Conservation (phyloP, 2,329 filamentous ascomycete species). For the Clonostachys rosea region DNA sequence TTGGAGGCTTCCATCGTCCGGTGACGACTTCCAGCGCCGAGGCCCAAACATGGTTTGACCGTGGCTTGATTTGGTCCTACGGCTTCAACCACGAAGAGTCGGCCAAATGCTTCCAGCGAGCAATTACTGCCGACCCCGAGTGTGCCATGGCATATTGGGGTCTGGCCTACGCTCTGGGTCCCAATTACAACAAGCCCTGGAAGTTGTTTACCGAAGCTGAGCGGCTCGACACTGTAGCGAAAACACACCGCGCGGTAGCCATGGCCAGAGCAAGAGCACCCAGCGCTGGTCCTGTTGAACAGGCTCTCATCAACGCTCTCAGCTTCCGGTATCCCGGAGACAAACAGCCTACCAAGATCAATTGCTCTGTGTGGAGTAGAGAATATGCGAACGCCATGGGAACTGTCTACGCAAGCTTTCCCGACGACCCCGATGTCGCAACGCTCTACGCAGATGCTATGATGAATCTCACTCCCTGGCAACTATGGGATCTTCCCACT, state of each 20-base stretch:
- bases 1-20: conserved; percentile 52
- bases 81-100: conserved; percentile 75
- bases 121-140: conserved; percentile 44
- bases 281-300: conserved; percentile 36
- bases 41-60: conserved; percentile 65
- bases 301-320: conserved; percentile 59
- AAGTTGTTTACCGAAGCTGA: conserved; percentile 28
- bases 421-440: conserved; percentile 31
- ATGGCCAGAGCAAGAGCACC: conserved; percentile 1
- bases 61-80: conserved; percentile 70
- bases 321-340: conserved; percentile 45
- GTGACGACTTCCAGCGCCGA: conserved; percentile 46
- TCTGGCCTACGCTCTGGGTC: conserved; percentile 65
- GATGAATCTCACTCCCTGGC: conserved; percentile 44
- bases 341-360: conserved; percentile 32
- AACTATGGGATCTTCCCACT: conserved; percentile 33
- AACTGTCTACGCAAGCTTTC: conserved; percentile 23
- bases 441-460: conserved; percentile 33
- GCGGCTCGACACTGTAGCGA: conserved; percentile 38
- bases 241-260: conserved; percentile 12
- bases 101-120: conserved; percentile 56
- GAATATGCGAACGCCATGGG: conserved; percentile 32
- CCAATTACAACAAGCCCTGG: conserved; percentile 78
- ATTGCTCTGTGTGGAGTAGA: conserved; percentile 26
- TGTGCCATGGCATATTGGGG: conserved; percentile 68